Base-by-base conservation (phyloP, 139 green algal species). In the Auxenochlorella pyrenoidosa region DNA sequence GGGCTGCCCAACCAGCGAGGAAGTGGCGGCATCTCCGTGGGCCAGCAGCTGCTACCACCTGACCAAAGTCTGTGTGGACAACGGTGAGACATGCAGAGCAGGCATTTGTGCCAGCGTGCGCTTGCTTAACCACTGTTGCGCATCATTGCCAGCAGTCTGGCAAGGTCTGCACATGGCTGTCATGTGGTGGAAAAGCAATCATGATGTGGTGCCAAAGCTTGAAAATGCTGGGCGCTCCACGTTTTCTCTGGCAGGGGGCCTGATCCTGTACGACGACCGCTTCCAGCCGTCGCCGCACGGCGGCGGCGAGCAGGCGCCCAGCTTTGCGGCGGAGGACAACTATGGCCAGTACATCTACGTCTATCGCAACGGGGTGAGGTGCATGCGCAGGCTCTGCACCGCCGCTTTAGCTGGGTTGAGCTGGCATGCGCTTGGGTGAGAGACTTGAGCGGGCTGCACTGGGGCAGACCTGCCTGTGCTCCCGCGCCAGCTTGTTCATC, bases 311-410 rank as follows among this genome's bases (percentile, higher is more conserved):
- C 32, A 38, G 51, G 44, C 78, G 21, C 78, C 78, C 51, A 44
- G 34, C 51, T 83, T 83, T 71, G 51, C 51, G 1, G 78, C 78
- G 6, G 78, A 71, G n/a, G 5, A 47, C 2, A 71, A 71, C 51
- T 83, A 83, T 34, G 78, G 78, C 4, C 78, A 83, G 78, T 83
- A 54, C 78, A 83, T 83, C 10, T 83, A 83, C 54, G 18, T 47
- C 10, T 83, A 71, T n/a, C 51, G 51, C 34, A 83, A 51, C 34
- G 78, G 78, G 51, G 78, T 83, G 19, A 83, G 51, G 41, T 78
- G 36, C n/a, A 43, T 59, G 73, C 30, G 1, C 26, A 68, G 60
- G 22, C 24, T 18, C n/a, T n/a, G n/a, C n/a, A n/a, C n/a, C n/a
- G n/a, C n/a, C n/a, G n/a, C n/a, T 28, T 68, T 68, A 68, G 60